Evolutionary conservation across 176 grass and related monocot genomes (phyloP).

Genomic region (Phoenix dactylifera): DNA sequence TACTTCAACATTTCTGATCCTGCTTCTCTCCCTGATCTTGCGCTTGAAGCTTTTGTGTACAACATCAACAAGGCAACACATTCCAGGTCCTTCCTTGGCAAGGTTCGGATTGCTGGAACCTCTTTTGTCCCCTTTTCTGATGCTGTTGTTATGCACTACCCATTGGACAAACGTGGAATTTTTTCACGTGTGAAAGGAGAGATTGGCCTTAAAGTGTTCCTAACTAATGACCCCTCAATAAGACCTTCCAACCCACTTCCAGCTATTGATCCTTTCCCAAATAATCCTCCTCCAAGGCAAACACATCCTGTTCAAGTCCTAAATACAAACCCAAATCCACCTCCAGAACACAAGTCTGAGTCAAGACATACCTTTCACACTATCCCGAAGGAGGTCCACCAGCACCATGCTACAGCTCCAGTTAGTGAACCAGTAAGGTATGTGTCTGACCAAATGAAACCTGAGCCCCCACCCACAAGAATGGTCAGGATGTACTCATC

Average conservation of each 20-base stretch:
- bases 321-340: slow-evolving; percentile 26
- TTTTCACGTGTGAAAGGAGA: slow-evolving; percentile 93
- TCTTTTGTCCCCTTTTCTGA: slow-evolving; percentile 78
- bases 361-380: slow-evolving; percentile 58
- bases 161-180: slow-evolving; percentile 84
- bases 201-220: slow-evolving; percentile 76
- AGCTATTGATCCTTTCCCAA: slow-evolving; percentile 52
- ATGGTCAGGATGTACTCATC: slow-evolving; percentile 86
- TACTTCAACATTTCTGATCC: slow-evolving; percentile 80
- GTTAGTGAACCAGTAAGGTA: slow-evolving; percentile 48
- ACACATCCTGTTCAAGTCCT: slow-evolving; percentile 39
- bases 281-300: slow-evolving; percentile 35
- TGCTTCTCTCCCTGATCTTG: slow-evolving; percentile 59
- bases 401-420: slow-evolving; percentile 41
- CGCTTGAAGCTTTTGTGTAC: slow-evolving; percentile 86
- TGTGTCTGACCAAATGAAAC: slow-evolving; percentile 55
- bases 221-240: slow-evolving; percentile 77
- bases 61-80: slow-evolving; percentile 45
- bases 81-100: slow-evolving; percentile 74
- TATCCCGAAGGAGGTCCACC: slow-evolving; percentile 56
- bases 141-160: slow-evolving; percentile 74
- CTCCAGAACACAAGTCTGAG: slow-evolving; percentile 43
- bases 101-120: slow-evolving; percentile 82
- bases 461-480: slow-evolving; percentile 43
- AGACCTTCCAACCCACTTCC: slow-evolving; percentile 78